Evolutionary conservation across 192 early-diverging fungal species (phyloP), one percentile per base, ranked within the genome.

Genomic region (Backusella circina): DNA sequence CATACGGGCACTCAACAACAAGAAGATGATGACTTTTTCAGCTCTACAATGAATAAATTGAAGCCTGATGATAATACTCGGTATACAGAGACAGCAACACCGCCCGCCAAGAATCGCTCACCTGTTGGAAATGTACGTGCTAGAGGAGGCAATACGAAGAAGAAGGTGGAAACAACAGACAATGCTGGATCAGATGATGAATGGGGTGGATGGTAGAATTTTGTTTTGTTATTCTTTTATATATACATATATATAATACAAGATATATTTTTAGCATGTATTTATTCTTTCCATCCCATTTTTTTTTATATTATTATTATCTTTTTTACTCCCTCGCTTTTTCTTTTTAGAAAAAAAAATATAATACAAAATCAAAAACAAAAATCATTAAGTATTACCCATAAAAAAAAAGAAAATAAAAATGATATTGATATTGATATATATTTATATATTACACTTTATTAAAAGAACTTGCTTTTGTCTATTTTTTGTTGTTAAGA

Each of bases 391-490:
- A 3, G 5, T 35, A 35, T 35, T 35, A 35, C 33, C 16, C 47
- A 50, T n/a, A 65, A 28, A 28, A 28, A 15, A 21, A 65, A 16
- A 65, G 10, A 67, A 3, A 35, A 33, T 67, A 67, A 33, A n/a
- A 67, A 67, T 32, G 13, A 65, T 65, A 39, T 23, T 38, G 37
- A 39, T 33, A 38, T 70, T 5, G 8, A 70, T 39, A 35, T 68
- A 70, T 39, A 70, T n/a, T n/a, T 70, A 70, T 70, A 70, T 28
- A 26, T 38, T 37, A 70, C 23, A 70, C 36, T 35, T 41, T 70
- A 26, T 41, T 70, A 65, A 65, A 33, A 65, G 7, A 32, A 32
- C 39, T 18, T 18, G 44, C 44, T 18, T 47, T 47, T 47, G 65
- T 33, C 33, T 39, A 70, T 41, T 39, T 64, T 64, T 64, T 21